Evolutionary conservation across 1,139 yeast species (phyloP).

Genomic region (Candida labiduridarum): DNA sequence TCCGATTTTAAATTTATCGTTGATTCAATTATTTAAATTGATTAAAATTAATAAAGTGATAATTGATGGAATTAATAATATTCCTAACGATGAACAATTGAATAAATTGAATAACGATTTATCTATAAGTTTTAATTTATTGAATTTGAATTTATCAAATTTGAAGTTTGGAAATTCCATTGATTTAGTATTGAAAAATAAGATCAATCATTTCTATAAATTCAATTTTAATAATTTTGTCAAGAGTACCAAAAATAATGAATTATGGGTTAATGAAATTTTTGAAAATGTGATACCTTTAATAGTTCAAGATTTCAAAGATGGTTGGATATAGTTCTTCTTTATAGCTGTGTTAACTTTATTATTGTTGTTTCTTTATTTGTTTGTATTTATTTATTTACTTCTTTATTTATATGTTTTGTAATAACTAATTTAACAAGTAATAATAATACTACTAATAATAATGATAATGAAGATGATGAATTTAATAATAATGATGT

Average conservation of each 20-base stretch:
- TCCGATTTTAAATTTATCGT: constrained; percentile 39
- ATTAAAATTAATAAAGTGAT: constrained; percentile 40
- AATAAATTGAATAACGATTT: constrained; percentile 42
- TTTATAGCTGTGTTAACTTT: neutral
- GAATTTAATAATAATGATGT: too few relatives aligned
- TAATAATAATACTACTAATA: neutral
- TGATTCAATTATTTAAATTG: constrained; percentile 37
- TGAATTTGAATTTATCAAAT: constrained; percentile 28
- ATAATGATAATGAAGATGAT: neutral
- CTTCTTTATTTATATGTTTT: neutral
- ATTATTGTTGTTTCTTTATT: neutral
- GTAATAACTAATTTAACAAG: neutral
- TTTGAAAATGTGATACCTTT: constrained; percentile 28
- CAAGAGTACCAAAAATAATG: constrained; percentile 11
- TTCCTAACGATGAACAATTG: constrained; percentile 21
- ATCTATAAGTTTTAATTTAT: constrained; percentile 36
- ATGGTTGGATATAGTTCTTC: constrained; percentile 36
- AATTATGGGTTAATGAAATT: constrained; percentile 33
- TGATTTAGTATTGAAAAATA: constrained; percentile 25
- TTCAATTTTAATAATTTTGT: constrained; percentile 26
- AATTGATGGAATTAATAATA: constrained; percentile 31
- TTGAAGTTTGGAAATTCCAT: constrained; percentile 27
- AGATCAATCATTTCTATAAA: constrained; percentile 26
- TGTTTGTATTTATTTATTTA: neutral
- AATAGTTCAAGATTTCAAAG: constrained; percentile 34